Conservation (phyloP, 2,329 filamentous ascomycete species). For the Trematosphaeria pertusa region DNA sequence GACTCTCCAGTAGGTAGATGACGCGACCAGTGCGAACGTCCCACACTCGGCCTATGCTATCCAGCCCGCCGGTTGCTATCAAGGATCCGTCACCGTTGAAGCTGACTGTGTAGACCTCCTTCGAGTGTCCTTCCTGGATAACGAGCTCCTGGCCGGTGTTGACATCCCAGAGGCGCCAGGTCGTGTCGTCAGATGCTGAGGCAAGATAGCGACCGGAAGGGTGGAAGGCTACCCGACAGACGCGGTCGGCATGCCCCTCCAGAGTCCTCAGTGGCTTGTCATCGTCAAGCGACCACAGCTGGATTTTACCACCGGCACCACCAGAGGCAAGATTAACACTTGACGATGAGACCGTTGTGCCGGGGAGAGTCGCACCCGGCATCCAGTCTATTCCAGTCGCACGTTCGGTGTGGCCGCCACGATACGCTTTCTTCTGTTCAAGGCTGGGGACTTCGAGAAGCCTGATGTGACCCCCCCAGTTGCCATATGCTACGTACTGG, state of each 20-base stretch:
- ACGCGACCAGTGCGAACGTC: conserved; percentile 91
- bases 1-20: conserved; percentile 92
- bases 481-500: conserved; percentile 83
- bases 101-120: conserved; percentile 87
- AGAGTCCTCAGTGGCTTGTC: conserved; percentile 86
- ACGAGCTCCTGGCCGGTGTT: conserved; percentile 83
- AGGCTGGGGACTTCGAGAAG: conserved; percentile 84
- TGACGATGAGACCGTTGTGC: conserved; percentile 72
- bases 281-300: conserved; percentile 88
- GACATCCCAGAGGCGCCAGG: conserved; percentile 96
- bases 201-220: conserved; percentile 89
- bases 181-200: conserved; percentile 93
- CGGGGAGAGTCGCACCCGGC: conserved; percentile 78
- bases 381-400: conserved; percentile 92
- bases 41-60: conserved; percentile 95
- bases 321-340: conserved; percentile 88
- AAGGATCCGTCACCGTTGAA: conserved; percentile 94
- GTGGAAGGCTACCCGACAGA: conserved; percentile 93
- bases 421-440: conserved; percentile 74
- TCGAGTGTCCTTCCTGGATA: conserved; percentile 91
- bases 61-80: conserved; percentile 87
- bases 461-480: conserved; percentile 90
- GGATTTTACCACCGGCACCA: conserved; percentile 84
- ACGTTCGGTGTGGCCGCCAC: conserved; percentile 83
- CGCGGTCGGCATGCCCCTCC: conserved; percentile 82